Evolutionary conservation across 805 yeast genomes (phyloP), one percentile per base, ranked within the genome.

Genomic region (Metschnikowia anglica): DNA sequence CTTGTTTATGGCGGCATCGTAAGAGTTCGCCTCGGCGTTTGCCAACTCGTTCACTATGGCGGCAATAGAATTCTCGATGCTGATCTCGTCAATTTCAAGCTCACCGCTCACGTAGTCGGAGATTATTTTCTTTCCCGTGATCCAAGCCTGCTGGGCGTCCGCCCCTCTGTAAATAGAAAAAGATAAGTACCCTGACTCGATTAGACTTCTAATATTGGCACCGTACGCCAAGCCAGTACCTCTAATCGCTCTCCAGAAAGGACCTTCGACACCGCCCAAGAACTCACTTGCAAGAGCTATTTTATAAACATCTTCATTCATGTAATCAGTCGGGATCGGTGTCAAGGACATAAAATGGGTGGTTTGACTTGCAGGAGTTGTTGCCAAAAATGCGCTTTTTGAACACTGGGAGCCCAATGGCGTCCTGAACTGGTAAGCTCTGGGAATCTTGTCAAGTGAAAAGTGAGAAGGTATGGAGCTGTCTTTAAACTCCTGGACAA

Each of bases 211-310:
- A 52, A 88, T 71, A 32, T 47, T 46, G 1, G 91, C 93, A 28
- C 97, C 97, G 61, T 93, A 93, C 0, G 97, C 97, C 32, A 87
- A 69, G 2, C 99, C 99, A 1, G 89, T 76, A 30, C 99, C 99
- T 65, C 99, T 79, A 25, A 93, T 86, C 43, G 95, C 96, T 55
- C 88, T 78, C 97, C 98, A 91, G 49, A 91, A 83, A 26, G 98
- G 99, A 2, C 99, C 99, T 62, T 93, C 99, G 15, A 88, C 88
- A 27, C 88, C 85, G 51, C 83, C 85, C 43, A 93, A 69, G 54
- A 81, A 85, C 42, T 85, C 89, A 5, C 84, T 74, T 5, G 89
- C 87, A 20, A 90, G 73, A 0, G 83, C 75, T 30, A 91, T 72
- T 19, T 82, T 83, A 39, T 85, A 81, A 23, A 81, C 70, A 53